phyloP scores from a whole-genome alignment of 495 filamentous ascomycete species.

The Aspergillus sclerotiicarbonarius region DNA sequence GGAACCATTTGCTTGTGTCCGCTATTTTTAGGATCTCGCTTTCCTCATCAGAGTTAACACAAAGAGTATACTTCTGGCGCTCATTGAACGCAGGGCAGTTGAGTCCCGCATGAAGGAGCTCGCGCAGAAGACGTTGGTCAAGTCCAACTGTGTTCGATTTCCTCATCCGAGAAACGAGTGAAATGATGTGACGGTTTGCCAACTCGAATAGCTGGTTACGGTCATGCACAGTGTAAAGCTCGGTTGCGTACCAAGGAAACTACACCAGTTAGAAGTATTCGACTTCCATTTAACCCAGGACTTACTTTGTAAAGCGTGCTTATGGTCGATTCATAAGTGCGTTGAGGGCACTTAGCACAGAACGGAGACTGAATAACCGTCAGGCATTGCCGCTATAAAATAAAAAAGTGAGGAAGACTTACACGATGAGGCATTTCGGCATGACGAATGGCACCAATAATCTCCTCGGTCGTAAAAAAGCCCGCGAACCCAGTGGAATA shows the following conservation, averaged over 20 bases:
- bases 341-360: conserved; percentile 62
- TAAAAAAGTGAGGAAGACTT: conserved; percentile 30
- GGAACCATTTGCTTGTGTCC: conserved; percentile 30
- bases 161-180: conserved; percentile 39
- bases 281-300: not conserved
- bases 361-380: conserved; percentile 56
- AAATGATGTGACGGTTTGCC: conserved; percentile 46
- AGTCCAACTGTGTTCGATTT: conserved; percentile 41
- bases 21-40: conserved; percentile 19
- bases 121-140: conserved; percentile 52
- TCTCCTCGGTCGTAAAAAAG: conserved; percentile 70
- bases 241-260: conserved; percentile 67
- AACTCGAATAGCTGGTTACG: conserved; percentile 58
- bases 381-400: not conserved
- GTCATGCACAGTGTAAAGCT: conserved; percentile 62
- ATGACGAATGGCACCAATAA: conserved; percentile 63
- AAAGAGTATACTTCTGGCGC: conserved; percentile 44
- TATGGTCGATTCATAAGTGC: conserved; percentile 72
- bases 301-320: conserved; percentile 68
- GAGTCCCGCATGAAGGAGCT: conserved; percentile 57
- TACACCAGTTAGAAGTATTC: conserved; percentile 21
- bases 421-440: conserved; percentile 66
- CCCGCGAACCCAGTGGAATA: conserved; percentile 68
- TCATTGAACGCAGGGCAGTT: conserved; percentile 65
- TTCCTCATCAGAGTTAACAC: conserved; percentile 20